Conservation (phyloP, 345 rosid species). For the Sonneratia caseolaris region DNA sequence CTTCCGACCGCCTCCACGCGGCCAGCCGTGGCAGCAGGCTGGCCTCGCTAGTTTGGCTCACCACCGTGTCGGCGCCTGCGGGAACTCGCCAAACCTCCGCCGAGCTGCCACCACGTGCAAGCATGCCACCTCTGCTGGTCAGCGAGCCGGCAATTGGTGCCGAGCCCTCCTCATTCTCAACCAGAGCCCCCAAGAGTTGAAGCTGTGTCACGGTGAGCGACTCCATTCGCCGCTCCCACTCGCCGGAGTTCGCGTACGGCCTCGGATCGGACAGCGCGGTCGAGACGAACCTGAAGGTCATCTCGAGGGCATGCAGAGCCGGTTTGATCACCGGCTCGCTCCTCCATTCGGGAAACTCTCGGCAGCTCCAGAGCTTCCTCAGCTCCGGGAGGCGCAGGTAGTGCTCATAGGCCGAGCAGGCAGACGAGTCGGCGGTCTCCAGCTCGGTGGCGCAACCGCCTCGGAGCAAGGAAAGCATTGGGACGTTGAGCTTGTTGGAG, state of each 20-base stretch:
- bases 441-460: constrained; percentile 23
- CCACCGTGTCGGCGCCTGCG: constrained; percentile 33
- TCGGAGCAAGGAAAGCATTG: constrained; percentile 42
- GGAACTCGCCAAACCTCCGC: constrained; percentile 55
- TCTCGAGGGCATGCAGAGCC: constrained; percentile 71
- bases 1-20: constrained; percentile 68
- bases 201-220: constrained; percentile 55
- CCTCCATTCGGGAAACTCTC: constrained; percentile 53
- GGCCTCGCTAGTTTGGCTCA: constrained; percentile 47
- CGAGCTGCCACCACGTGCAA: constrained; percentile 39
- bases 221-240: constrained; percentile 71
- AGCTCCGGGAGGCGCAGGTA: constrained; percentile 73
- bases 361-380: constrained; percentile 35
- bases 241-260: constrained; percentile 58
- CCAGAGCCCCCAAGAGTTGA: constrained; percentile 39
- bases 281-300: constrained; percentile 70
- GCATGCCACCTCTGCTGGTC: constrained; percentile 25
- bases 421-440: constrained; percentile 36
- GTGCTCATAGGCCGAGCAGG: constrained; percentile 63
- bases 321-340: constrained; percentile 59
- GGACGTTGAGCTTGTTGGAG: constrained; percentile 32
- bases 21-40: constrained; percentile 75
- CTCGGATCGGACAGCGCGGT: constrained; percentile 62
- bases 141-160: constrained; percentile 41
- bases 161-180: constrained; percentile 39